Base-by-base conservation (phyloP, 2,329 filamentous ascomycete genomes). In the Ascocoryne sarcoides region DNA sequence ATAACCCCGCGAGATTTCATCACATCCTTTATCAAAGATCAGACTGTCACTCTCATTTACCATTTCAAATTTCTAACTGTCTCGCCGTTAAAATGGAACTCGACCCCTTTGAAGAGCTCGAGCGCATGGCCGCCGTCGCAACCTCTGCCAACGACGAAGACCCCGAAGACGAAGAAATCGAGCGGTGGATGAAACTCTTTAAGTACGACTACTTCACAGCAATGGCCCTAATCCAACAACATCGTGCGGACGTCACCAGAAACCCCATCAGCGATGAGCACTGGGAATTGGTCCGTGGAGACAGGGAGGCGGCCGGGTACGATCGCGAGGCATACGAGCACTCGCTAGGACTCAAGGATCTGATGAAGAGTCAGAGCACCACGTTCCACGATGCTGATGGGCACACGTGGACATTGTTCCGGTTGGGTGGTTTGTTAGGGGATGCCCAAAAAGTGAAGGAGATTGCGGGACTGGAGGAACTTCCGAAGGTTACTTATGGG, bases 241-340 rank as follows among this genome's bases (percentile, higher is more conserved):
- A 47, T 14, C 45, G 42, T n/a, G 17, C 32, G 4, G 39, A 44
- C 15, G 23, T 47, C n/a, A 38, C 36, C 4, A 36, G 39, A 20
- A 33, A n/a, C 3, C 39, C 39, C 12, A 42, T 44, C 21, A 39
- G 38, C 3, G 32, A 44, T 31, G 29, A 34, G 5, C 42, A 47
- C 20, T 47, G 42, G 45, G 30, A 31, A n/a, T 34, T 47, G 5
- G 39, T 47, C 10, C 29, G 23, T 1, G 21, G 5, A 2, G 39
- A 40, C 3, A 32, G 26, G 15, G 42, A 42, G 32, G 34, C 37
- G 4, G 30, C 30, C 1, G 42, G 45, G 8, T 41, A 40, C 21
- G 42, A 47, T 38, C 36, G 45, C 4, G 45, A 47, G 16, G 36
- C 41, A 2, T 47, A 44, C 16, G 45, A 47, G 28, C 42, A 47